These are phyloP conservation scores for Penicilliopsis zonata DNA, from an alignment of 495 filamentous ascomycete species.

Conservation along the genomic window DNA sequence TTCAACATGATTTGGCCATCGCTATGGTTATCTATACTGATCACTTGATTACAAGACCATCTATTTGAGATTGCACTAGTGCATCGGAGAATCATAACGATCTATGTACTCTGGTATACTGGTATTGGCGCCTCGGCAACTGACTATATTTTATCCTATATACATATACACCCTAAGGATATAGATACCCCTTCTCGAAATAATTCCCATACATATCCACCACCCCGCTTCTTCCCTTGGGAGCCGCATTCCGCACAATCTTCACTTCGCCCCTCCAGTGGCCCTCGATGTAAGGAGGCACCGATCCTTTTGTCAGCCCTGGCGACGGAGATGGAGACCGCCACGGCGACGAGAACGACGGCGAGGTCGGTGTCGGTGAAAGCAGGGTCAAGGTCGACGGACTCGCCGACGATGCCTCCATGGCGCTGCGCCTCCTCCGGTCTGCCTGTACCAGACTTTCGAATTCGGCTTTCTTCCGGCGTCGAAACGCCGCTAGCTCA, in stretches of 20 bases:
- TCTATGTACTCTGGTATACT: no score
- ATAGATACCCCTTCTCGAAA: constrained; percentile 41
- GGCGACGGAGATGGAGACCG: constrained; percentile 7
- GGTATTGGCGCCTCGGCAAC: no score
- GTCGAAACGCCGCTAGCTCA: constrained; percentile 36
- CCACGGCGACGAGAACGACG: constrained; percentile 3
- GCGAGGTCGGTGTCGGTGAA: constrained; percentile 3
- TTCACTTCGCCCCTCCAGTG: constrained; percentile 46
- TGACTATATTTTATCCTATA: no score
- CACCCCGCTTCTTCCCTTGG: constrained; percentile 28
- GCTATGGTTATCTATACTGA: no score
- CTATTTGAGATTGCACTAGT: no score
- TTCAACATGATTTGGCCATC: no score
- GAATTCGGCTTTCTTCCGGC: constrained; percentile 30
- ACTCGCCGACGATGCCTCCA: constrained; percentile 2
- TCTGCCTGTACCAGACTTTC: constrained; percentile 22
- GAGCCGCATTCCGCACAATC: constrained; percentile 31
- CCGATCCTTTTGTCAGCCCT: constrained; percentile 5
- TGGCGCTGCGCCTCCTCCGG: constrained; percentile 15
- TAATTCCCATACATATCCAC: constrained; percentile 44
- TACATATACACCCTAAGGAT: no score
- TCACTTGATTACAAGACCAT: no score
- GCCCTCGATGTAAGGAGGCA: constrained; percentile 31
- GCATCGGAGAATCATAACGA: no score
- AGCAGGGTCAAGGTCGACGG: constrained; percentile 3